Evolutionary conservation across 148 eudicot genomes (phyloP).

Genomic region (Persicaria tinctoria): DNA sequence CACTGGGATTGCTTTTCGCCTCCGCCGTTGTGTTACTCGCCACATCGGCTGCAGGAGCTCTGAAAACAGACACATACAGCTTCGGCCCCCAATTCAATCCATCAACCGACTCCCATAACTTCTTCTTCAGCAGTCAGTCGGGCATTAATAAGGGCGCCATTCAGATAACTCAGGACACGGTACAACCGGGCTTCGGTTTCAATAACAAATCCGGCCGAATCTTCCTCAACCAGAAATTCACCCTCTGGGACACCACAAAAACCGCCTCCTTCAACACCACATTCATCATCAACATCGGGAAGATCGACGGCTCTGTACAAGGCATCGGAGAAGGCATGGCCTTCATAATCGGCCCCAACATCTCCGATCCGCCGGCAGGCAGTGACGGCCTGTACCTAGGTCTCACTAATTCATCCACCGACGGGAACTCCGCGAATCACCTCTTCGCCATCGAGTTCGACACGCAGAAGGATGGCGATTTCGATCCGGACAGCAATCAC

Average conservation of each 20-base stretch:
- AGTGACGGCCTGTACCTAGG: slow-evolving; percentile 54
- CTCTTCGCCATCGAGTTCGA: too few species aligned
- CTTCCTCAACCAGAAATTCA: slow-evolving; percentile 21
- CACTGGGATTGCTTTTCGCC: too few species aligned
- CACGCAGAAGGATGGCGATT: slow-evolving; percentile 24
- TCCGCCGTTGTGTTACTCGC: not conserved
- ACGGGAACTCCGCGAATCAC: too few species aligned
- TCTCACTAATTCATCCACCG: slow-evolving; percentile 6
- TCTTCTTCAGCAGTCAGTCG: slow-evolving; percentile 16
- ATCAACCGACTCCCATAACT: slow-evolving; percentile 4
- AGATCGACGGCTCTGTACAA: not conserved
- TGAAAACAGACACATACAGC: not conserved
- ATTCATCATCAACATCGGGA: slow-evolving; percentile 41
- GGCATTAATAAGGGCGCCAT: slow-evolving; percentile 51
- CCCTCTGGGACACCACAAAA: slow-evolving; percentile 35
- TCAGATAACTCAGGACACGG: slow-evolving; percentile 67
- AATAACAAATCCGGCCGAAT: slow-evolving; percentile 40
- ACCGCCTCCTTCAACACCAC: slow-evolving; percentile 57
- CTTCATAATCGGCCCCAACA: slow-evolving; percentile 44
- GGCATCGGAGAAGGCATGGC: slow-evolving; percentile 58
- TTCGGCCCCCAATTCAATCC: slow-evolving; percentile 38
- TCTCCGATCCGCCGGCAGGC: slow-evolving; percentile 19
- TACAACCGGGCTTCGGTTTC: slow-evolving; percentile 13
- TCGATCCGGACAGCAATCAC: slow-evolving; percentile 65
- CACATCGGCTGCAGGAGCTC: not conserved